Evolutionary conservation across 2,329 filamentous ascomycete genomes (phyloP).

Genomic region (Talaromyces sp.): DNA sequence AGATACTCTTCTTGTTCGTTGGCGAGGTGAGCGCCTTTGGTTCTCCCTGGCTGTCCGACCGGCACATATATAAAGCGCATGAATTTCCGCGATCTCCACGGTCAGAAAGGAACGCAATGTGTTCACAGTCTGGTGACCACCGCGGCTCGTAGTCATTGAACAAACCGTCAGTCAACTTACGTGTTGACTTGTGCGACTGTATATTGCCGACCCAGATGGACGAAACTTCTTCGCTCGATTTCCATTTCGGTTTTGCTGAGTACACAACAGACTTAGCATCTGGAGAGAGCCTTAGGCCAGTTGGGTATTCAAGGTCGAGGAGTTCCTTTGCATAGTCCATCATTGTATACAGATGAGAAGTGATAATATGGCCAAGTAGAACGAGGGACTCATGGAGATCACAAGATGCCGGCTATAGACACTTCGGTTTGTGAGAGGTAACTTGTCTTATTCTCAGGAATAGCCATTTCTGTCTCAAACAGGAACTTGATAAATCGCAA

Average conservation of each 20-base stretch:
- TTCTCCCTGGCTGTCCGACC: background rate
- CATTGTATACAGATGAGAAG: background rate
- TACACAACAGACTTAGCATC: constrained; percentile 6
- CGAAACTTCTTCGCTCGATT: background rate
- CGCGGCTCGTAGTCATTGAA: background rate
- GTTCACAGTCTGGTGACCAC: constrained; percentile 2
- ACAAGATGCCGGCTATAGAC: no score
- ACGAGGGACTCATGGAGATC: no score
- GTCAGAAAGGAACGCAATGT: constrained; percentile 1
- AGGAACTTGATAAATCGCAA: no score
- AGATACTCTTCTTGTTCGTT: background rate
- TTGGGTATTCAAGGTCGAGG: constrained; percentile 5
- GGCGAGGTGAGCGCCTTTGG: background rate
- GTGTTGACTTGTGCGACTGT: background rate
- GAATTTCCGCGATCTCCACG: constrained; percentile 6
- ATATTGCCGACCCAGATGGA: constrained; percentile 5
- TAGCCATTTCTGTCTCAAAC: no score
- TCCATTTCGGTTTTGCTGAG: constrained; percentile 10
- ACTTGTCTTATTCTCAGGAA: no score
- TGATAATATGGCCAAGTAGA: no score
- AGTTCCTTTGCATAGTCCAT: background rate
- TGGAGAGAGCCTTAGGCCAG: background rate
- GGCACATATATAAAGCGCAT: background rate
- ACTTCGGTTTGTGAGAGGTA: no score
- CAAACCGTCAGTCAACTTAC: background rate